Base-by-base conservation (phyloP, 2,329 filamentous ascomycete species). In the Botryosphaeria dothidea region DNA sequence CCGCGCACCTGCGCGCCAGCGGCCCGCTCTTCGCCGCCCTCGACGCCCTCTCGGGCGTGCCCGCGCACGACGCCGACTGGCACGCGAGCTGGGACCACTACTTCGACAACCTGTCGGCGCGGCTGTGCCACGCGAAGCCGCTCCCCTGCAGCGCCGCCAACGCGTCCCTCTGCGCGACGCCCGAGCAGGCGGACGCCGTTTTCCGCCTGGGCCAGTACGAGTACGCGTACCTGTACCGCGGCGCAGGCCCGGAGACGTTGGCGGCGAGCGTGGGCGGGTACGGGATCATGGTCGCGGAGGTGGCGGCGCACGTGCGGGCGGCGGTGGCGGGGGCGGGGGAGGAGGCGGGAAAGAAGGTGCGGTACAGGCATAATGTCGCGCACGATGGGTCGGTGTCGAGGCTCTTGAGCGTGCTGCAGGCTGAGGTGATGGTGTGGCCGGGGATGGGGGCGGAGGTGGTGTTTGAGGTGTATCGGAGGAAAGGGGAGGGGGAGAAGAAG, bases 171-270 rank as follows among this genome's bases (percentile, higher is more conserved):
- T n/a, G 92, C 72, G 79, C 93, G 45, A 84, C 84, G 2, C 86
- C 88, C 69, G 75, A 78, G 0, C 79, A 88, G 48, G 88, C 90
- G 2, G 82, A 94, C 65, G 78, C 84, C 1, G 91, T 93, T 7
- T 94, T 92, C 74, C 85, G 92, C 7, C 76, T 93, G 0, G 92
- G 91, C 0, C 84, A 93, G 69, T 94, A 90, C 82, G 92, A 95
- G 75, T 95, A 95, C 79, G 88, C 85, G 15, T 90, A 89, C 71
- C 86, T 92, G 62, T 92, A 92, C 77, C 90, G 92, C 63, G 90
- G 90, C 69, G 56, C 34, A 3, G 46, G 29, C 29, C 79, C 83
- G 0, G 75, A 82, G 17, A 89, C 88, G 1, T 83, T 96, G 0
- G 81, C 81, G 0, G 88, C 89, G 0, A 87, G 87, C 38, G 80